phyloP scores from a whole-genome alignment of 768 basidiomycete species.

The Lentinula edodes region DNA sequence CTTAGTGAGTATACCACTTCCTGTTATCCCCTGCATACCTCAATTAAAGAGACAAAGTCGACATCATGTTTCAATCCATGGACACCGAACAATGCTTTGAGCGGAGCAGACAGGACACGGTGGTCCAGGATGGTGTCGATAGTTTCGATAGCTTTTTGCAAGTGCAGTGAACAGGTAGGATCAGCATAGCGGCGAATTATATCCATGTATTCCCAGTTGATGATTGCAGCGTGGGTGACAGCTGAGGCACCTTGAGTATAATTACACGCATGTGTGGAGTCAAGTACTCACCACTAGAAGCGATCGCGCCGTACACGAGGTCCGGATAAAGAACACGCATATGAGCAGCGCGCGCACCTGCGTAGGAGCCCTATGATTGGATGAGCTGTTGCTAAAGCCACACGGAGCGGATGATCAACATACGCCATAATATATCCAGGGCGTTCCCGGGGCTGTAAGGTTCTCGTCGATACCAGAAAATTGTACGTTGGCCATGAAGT shows the following conservation, averaged over 20 bases:
- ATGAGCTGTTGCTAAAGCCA: not conserved
- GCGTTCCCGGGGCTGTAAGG: constrained; percentile 64
- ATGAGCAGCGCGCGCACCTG: constrained; percentile 89
- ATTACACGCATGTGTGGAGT: not conserved
- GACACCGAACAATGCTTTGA: constrained; percentile 80
- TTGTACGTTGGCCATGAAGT: constrained; percentile 81
- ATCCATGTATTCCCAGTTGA: constrained; percentile 88
- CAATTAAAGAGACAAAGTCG: constrained; percentile 70
- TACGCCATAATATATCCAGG: constrained; percentile 95
- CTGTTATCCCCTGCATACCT: constrained; percentile 31
- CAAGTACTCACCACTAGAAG: constrained; percentile 60
- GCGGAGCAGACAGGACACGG: constrained; percentile 35
- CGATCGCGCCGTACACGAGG: constrained; percentile 85
- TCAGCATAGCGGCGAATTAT: constrained; percentile 70
- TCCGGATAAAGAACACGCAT: constrained; percentile 86
- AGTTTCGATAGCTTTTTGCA: constrained; percentile 49
- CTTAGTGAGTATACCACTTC: not conserved
- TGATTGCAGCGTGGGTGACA: constrained; percentile 79
- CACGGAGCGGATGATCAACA: constrained; percentile 13
- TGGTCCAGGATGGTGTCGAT: constrained; percentile 59
- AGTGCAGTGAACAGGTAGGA: constrained; percentile 50
- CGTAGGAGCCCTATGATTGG: constrained; percentile 71
- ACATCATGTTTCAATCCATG: constrained; percentile 61
- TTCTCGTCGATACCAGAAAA: constrained; percentile 68
- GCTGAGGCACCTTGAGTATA: constrained; percentile 29